Conservation (phyloP, 257 asterid genomes). For the Leptodermis oblonga region DNA sequence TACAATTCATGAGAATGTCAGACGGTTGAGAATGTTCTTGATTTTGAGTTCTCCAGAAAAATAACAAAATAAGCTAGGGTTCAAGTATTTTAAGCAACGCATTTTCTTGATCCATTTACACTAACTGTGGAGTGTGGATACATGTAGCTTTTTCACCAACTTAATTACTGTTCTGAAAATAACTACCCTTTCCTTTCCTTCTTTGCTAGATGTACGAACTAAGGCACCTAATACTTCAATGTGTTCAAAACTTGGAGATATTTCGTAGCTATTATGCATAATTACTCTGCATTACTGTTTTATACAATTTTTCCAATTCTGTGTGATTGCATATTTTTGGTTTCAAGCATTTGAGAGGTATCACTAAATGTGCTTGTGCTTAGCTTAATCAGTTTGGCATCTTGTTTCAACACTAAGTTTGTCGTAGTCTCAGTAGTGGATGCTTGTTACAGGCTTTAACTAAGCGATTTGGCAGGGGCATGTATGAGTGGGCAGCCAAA, state of each 20-base stretch:
- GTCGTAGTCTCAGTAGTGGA: constrained; percentile 7
- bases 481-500: constrained; percentile 97
- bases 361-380: neutral
- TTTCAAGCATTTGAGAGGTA: neutral
- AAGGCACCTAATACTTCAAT: neutral
- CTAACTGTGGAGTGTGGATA: neutral
- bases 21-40: neutral
- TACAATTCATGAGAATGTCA: neutral
- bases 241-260: neutral
- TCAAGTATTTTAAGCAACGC: neutral
- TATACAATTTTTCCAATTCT: neutral
- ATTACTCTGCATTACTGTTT: neutral
- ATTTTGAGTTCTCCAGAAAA: neutral
- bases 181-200: neutral
- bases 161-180: neutral
- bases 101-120: neutral
- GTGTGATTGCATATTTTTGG: neutral
- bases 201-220: neutral
- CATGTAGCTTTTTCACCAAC: neutral
- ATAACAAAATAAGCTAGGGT: neutral
- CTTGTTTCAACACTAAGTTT: neutral
- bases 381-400: neutral
- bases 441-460: constrained; percentile 58
- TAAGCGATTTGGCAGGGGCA: constrained; percentile 70
- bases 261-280: neutral